Evolutionary conservation across 768 basidiomycete species (phyloP).

Genomic region (Gelatoporia subvermispora): DNA sequence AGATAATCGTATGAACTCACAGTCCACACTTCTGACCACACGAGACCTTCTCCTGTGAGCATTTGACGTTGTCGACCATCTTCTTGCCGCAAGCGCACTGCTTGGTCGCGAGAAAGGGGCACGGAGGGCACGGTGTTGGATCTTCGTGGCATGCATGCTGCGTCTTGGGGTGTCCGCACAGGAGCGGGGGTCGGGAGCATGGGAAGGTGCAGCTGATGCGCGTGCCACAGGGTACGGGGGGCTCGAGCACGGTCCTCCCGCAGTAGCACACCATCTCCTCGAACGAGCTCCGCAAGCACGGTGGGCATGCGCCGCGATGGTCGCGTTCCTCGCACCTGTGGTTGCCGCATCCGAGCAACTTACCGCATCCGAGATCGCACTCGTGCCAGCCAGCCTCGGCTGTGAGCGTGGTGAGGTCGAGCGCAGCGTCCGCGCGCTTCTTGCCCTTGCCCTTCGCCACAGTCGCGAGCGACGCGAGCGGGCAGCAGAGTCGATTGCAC

Average conservation of each 20-base stretch:
- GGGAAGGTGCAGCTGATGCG: constrained; percentile 73
- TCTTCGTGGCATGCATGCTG: constrained; percentile 83
- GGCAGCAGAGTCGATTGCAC: constrained; percentile 84
- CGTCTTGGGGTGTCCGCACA: constrained; percentile 79
- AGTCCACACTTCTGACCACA: constrained; percentile 84
- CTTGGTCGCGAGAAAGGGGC: constrained; percentile 75
- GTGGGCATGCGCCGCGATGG: constrained; percentile 76
- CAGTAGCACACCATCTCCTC: constrained; percentile 89
- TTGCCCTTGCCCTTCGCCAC: constrained; percentile 56
- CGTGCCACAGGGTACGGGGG: constrained; percentile 87
- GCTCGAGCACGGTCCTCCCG: constrained; percentile 80
- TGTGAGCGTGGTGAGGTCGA: constrained; percentile 34
- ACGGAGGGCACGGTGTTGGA: constrained; percentile 71
- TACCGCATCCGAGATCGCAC: constrained; percentile 79
- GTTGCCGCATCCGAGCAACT: constrained; percentile 66
- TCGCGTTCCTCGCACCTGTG: constrained; percentile 78
- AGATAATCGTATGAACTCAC: constrained; percentile 34
- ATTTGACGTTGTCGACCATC: constrained; percentile 70
- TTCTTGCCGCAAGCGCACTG: constrained; percentile 89
- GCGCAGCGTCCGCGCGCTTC: constrained; percentile 31
- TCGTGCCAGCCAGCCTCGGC: constrained; percentile 71
- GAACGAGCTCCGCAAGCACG: constrained; percentile 85
- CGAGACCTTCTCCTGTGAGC: constrained; percentile 80
- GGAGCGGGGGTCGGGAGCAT: constrained; percentile 62
- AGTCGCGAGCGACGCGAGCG: constrained; percentile 62